These are phyloP conservation scores for Pseudoturritis turrita DNA, from an alignment of 345 rosid genomes.

Conservation along the genomic window DNA sequence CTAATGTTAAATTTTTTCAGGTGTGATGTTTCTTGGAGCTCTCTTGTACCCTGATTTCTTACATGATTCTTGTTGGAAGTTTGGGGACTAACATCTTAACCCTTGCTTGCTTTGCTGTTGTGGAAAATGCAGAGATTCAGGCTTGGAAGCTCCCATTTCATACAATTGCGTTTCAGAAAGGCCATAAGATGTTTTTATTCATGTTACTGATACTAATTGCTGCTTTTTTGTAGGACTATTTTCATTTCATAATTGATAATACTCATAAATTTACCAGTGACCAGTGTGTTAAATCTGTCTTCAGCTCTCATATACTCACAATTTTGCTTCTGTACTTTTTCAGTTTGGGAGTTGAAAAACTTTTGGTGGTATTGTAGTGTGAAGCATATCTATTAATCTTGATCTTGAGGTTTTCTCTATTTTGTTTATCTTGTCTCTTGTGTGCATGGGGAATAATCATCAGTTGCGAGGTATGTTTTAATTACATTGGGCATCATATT, in stretches of 20 bases:
- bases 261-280: constrained; percentile 27
- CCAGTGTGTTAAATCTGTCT: constrained; percentile 22
- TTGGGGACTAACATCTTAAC: constrained; percentile 99
- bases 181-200: constrained; percentile 20
- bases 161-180: constrained; percentile 21
- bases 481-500: too few relatives aligned
- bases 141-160: constrained; percentile 40
- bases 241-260: constrained; percentile 7
- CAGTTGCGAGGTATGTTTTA: too few relatives aligned
- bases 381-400: too few relatives aligned
- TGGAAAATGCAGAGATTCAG: constrained; percentile 93
- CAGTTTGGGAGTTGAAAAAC: too few relatives aligned
- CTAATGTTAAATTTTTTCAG: constrained; percentile 58
- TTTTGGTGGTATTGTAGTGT: too few relatives aligned
- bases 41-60: constrained; percentile 87
- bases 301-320: not conserved
- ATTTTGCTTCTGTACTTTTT: too few relatives aligned
- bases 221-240: constrained; percentile 47
- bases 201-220: constrained; percentile 32
- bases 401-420: too few relatives aligned
- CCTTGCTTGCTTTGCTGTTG: constrained; percentile 87
- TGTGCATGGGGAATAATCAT: too few relatives aligned
- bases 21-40: constrained; percentile 95
- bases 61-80: constrained; percentile 99
- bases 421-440: too few relatives aligned